Evolutionary conservation across 1,139 yeast species (phyloP).

Genomic region (Geotrichum fermentans): DNA sequence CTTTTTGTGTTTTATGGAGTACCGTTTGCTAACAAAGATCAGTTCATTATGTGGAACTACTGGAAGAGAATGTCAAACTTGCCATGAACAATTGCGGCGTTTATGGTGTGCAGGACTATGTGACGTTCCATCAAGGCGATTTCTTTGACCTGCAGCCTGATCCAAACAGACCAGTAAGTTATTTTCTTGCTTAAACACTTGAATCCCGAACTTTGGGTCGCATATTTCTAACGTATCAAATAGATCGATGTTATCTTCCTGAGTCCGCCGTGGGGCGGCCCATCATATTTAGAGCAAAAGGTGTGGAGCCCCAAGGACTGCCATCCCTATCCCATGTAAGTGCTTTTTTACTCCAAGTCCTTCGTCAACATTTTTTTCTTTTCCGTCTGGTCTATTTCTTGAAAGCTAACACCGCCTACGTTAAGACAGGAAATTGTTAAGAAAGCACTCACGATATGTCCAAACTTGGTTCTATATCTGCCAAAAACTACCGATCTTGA

Average conservation of each 20-base stretch:
- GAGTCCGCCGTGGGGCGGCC: conserved; percentile 99
- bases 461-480: conserved; percentile 63
- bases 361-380: no score
- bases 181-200: no score
- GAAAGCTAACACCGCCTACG: no score
- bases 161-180: conserved; percentile 1
- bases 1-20: no score
- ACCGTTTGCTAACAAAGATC: no score
- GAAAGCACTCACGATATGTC: conserved; percentile 47
- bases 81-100: conserved; percentile 68
- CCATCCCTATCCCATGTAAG: conserved; percentile 28
- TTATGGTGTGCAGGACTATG: conserved; percentile 49
- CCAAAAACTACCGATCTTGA: conserved; percentile 64
- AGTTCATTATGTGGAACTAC: conserved; percentile 66
- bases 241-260: conserved; percentile 58
- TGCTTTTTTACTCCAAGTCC: conserved; percentile 20
- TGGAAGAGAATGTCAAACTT: conserved; percentile 57
- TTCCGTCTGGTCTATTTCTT: no score
- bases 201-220: no score
- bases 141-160: conserved; percentile 40
- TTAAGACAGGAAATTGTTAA: conserved; percentile 31
- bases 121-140: conserved; percentile 43
- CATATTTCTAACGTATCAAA: no score
- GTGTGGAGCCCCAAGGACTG: conserved; percentile 46
- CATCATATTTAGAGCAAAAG: conserved; percentile 48